Conservation (phyloP, 768 basidiomycete species). For the Dioszegia aurantiaca region DNA sequence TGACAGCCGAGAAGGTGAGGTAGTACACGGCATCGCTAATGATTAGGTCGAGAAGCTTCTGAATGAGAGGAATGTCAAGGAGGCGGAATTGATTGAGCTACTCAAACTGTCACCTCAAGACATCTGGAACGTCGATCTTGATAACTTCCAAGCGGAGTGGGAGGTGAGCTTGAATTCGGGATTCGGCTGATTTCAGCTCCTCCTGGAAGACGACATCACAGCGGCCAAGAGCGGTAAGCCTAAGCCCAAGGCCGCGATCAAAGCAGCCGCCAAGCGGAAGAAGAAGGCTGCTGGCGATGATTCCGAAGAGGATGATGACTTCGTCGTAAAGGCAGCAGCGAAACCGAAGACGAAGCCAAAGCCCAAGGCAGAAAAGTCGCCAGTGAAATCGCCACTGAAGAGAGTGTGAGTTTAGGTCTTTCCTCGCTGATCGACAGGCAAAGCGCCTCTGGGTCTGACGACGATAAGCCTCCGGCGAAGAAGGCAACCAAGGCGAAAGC, state of each 20-base stretch:
- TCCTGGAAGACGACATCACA: constrained; percentile 53
- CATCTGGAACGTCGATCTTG: constrained; percentile 87
- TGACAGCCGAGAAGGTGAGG: constrained; percentile 85
- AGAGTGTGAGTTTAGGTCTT: constrained; percentile 1
- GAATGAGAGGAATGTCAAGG: constrained; percentile 75
- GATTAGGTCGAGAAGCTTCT: constrained; percentile 78
- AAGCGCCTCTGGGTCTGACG: constrained; percentile 31
- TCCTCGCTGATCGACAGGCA: constrained; percentile 10
- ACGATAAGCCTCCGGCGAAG: constrained; percentile 51
- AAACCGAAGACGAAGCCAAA: constrained; percentile 43
- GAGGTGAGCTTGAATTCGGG: constrained; percentile 59
- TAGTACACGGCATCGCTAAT: no score
- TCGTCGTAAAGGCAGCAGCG: constrained; percentile 54
- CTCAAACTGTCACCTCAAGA: constrained; percentile 74
- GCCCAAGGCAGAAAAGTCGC: constrained; percentile 19
- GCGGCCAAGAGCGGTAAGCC: constrained; percentile 59
- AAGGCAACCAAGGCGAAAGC: constrained; percentile 31
- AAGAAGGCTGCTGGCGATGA: constrained; percentile 51
- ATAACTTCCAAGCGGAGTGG: constrained; percentile 78
- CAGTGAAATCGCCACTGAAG: constrained; percentile 20
- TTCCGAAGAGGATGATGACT: constrained; percentile 57
- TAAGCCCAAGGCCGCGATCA: constrained; percentile 55
- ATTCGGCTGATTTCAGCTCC: constrained; percentile 22
- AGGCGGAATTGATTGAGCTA: constrained; percentile 71
- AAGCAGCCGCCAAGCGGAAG: constrained; percentile 56